Percentiles rank a stretch among this genome's conserved stretches.
These are phyloP conservation scores for Nannochloris sp. DNA, from an alignment of 139 green algal species.

Conservation along the genomic window DNA sequence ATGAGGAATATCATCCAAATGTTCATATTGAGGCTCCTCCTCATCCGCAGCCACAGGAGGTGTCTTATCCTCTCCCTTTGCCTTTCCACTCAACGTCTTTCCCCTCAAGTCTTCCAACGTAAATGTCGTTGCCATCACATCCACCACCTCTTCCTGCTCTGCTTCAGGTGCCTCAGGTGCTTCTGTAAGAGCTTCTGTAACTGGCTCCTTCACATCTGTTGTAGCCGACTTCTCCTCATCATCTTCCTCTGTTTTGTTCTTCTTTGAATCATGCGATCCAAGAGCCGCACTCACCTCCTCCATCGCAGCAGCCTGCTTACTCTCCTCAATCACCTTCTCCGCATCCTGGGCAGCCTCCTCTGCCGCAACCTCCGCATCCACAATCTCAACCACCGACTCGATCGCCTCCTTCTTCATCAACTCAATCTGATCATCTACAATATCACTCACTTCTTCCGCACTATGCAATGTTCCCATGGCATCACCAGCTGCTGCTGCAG, in stretches of 20 bases:
- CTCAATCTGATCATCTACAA: conserved; percentile 14
- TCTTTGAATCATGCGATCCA: background rate
- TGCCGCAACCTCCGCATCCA: conserved; percentile 15
- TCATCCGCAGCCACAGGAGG: conserved; percentile 6
- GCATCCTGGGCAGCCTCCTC: conserved; percentile 4
- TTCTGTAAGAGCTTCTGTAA: background rate
- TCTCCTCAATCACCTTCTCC: conserved; percentile 3
- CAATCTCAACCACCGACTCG: conserved; percentile 16
- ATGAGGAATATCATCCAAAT: background rate
- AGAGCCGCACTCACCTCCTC: background rate
- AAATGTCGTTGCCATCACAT: background rate
- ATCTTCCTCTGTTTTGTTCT: background rate
- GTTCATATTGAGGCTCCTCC: conserved; percentile 4
- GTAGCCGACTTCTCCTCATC: background rate
- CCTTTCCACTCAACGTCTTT: background rate
- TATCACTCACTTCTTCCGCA: background rate
- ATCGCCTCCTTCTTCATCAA: conserved; percentile 18
- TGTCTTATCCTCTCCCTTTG: background rate
- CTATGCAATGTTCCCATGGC: conserved; percentile 2
- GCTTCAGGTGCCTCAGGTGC: background rate
- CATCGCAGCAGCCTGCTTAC: background rate
- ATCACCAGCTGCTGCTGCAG: background rate
- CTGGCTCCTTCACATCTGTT: background rate
- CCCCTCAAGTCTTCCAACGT: conserved; percentile 1
- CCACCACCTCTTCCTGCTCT: background rate